A percentile compares a stretch with the other conserved stretches of the same genome.
Conservation (phyloP, 2,329 filamentous ascomycete species). For the Magnaporthiopsis incrustans region DNA sequence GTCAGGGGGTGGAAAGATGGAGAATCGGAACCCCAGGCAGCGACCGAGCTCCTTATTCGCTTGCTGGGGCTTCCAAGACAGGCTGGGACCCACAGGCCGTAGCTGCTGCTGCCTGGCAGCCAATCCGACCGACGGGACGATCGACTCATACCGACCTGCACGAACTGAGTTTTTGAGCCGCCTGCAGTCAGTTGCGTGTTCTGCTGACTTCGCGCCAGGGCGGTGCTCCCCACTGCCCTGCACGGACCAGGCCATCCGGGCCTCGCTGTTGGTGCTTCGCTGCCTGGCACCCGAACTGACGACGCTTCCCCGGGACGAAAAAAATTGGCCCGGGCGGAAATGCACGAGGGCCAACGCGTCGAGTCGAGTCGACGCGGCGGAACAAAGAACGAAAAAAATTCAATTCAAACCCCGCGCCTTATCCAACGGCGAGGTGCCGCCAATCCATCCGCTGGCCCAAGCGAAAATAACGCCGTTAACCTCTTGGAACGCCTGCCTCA, state of each 20-base stretch:
- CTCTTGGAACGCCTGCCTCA: background rate
- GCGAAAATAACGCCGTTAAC: background rate
- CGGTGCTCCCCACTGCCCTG: too few species aligned
- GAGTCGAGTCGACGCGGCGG: too few species aligned
- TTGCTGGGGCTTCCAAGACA: background rate
- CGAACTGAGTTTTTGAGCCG: background rate
- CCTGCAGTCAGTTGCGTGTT: background rate
- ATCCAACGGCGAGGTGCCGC: background rate
- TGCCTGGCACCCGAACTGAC: background rate
- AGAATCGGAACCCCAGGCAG: background rate
- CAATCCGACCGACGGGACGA: background rate
- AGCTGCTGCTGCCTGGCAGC: background rate
- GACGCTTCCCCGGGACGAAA: too few species aligned
- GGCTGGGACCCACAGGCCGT: background rate
- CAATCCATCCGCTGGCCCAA: background rate
- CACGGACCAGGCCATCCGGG: too few species aligned
- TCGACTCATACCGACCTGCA: background rate
- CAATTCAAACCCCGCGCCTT: background rate
- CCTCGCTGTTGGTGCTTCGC: background rate
- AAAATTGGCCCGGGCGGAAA: background rate
- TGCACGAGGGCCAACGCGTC: background rate
- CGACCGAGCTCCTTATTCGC: background rate
- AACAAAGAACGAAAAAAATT: background rate
- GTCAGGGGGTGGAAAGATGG: background rate
- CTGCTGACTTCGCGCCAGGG: background rate